phyloP scores from a whole-genome alignment of 805 yeast genomes.

The Candida koratica region DNA sequence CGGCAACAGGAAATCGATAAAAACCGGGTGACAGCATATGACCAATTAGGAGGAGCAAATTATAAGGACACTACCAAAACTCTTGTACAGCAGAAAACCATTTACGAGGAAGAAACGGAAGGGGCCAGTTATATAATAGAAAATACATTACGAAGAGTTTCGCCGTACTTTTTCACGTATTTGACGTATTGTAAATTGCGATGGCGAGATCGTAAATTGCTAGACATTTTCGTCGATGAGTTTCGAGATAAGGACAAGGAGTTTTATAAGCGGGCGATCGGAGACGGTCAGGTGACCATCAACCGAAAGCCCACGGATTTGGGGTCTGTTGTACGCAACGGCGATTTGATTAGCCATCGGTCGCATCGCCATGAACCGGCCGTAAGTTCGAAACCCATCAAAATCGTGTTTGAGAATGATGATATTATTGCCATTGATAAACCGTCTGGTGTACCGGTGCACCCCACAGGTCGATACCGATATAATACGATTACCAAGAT shows the following conservation, averaged over 20 bases:
- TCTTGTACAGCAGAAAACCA: slow-evolving; percentile 28
- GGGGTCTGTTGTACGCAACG: slow-evolving; percentile 69
- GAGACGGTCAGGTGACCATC: slow-evolving; percentile 68
- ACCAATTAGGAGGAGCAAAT: slow-evolving; percentile 35
- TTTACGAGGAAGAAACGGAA: slow-evolving; percentile 54
- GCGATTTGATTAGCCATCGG: slow-evolving; percentile 76
- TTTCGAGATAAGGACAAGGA: slow-evolving; percentile 73
- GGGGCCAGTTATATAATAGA: slow-evolving; percentile 55
- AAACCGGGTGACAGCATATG: slow-evolving; percentile 36
- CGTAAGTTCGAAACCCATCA: slow-evolving; percentile 56
- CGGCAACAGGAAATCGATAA: slow-evolving; percentile 45
- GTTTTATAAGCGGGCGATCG: slow-evolving; percentile 52
- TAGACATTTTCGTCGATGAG: slow-evolving; percentile 80
- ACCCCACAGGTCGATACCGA: slow-evolving; percentile 86
- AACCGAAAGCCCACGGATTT: slow-evolving; percentile 61
- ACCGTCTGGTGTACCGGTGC: slow-evolving; percentile 93
- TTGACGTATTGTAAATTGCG: slow-evolving; percentile 86
- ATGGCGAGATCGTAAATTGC: slow-evolving; percentile 80
- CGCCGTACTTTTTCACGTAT: slow-evolving; percentile 86
- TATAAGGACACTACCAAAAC: slow-evolving; percentile 19
- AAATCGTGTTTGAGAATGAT: slow-evolving; percentile 70
- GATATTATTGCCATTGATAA: slow-evolving; percentile 81
- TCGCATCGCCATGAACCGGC: slow-evolving; percentile 91
- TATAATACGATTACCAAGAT: slow-evolving; percentile 74
- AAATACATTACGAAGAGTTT: slow-evolving; percentile 64